Evolutionary conservation across 257 asterid species (phyloP), one percentile per base, ranked within the genome.

Genomic region (Salvia splendens): DNA sequence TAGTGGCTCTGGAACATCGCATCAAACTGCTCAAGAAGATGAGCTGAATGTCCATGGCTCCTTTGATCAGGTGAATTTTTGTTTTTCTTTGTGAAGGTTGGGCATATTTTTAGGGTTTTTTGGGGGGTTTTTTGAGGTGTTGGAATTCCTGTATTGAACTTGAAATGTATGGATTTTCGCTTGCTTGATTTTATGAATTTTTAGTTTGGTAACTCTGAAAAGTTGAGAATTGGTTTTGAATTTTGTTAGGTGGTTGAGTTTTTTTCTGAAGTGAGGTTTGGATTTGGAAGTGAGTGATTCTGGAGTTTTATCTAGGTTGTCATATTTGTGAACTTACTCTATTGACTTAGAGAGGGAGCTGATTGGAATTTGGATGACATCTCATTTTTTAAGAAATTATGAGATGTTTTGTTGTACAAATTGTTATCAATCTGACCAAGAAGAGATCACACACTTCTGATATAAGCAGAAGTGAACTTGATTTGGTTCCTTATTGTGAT

Each of bases 51-150:
- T 48, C 15, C 81, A 68, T 17, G 61, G 24, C 12, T 61, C 11
- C 32, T 71, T 47, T 65, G 69, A 79, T 72, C 81, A 78, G 85
- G 85, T 82, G 30, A 24, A 24, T 24, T 24, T 24, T 24, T 17
- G 20, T 12, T 12, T 42, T 4, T 0, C 12, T 35, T 8, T 6
- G 38, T 4, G 30, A 24, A 24, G 30, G n/a, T n/a, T n/a, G n/a
- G n/a, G n/a, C n/a, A n/a, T n/a, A 32, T 32, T 32, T 32, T 32
- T 32, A 32, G n/a, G n/a, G n/a, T 32, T 32, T n/a, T 24, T 24
- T 24, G 30, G 30, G 30, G 30, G 48, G 42, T 20, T 60, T n/a
- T 53, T 15, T 20, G 14, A 48, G 77, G 61, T 65, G 77, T 12
- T 41, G 4, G 54, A 43, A 41, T 24, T 16, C 16, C 14, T 0